Percentiles rank a stretch among this genome's conserved stretches.
Conservation (phyloP, 2,329 filamentous ascomycete species). For the Ophiostoma himal-ulmi region DNA sequence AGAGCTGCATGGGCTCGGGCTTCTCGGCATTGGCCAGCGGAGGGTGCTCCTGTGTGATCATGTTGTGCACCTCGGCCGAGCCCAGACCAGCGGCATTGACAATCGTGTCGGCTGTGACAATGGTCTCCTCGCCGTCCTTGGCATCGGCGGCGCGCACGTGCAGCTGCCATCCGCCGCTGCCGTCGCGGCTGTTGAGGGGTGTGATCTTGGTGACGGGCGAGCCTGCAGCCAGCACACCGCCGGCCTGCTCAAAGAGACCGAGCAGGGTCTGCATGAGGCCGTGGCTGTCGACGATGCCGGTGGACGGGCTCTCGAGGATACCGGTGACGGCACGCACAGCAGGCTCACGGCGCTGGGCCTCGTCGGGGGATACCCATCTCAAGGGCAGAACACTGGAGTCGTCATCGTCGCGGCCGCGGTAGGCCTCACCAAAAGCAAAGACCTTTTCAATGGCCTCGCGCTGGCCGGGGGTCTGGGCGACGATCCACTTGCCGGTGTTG, state of each 20-base stretch:
- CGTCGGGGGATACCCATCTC: conserved; percentile 58
- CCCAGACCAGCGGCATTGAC: conserved; percentile 82
- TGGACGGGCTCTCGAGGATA: conserved; percentile 76
- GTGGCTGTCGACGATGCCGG: conserved; percentile 88
- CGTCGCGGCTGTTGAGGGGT: conserved; percentile 39
- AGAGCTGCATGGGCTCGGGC: conserved; percentile 46
- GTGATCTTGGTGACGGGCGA: conserved; percentile 59
- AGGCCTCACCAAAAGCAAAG: conserved; percentile 39
- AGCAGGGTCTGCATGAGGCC: conserved; percentile 74
- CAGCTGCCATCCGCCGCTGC: conserved; percentile 64
- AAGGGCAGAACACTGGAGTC: conserved; percentile 49
- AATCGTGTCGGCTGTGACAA: conserved; percentile 67
- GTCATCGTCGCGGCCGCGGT: conserved; percentile 29
- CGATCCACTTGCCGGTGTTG: conserved; percentile 87
- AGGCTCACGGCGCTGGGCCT: conserved; percentile 64
- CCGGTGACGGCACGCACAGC: conserved; percentile 65
- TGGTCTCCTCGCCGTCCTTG: conserved; percentile 31
- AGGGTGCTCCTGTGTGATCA: conserved; percentile 56
- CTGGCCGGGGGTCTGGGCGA: conserved; percentile 74
- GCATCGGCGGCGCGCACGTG: conserved; percentile 34
- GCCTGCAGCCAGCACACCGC: conserved; percentile 67
- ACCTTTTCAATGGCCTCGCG: conserved; percentile 54
- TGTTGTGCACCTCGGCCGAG: conserved; percentile 72
- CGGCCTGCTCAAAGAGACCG: conserved; percentile 68
- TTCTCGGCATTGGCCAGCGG: conserved; percentile 29